phyloP scores from a whole-genome alignment of 345 rosid genomes.

The Gossypium sturtianum region DNA sequence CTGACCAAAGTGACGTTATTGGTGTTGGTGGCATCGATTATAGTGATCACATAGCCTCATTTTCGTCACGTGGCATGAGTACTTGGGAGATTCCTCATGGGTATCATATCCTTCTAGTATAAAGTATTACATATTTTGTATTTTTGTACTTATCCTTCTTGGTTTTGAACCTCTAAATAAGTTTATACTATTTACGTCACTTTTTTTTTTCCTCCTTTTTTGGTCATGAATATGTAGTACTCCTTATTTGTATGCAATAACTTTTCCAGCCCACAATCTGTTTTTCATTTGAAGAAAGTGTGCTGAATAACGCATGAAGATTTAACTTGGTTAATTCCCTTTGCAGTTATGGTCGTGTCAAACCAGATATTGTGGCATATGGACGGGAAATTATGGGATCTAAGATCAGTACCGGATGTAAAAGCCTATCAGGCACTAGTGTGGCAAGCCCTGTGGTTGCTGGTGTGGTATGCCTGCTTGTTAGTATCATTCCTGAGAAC shows the following conservation, averaged over 20 bases:
- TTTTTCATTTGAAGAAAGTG: not conserved
- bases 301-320: not conserved
- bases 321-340: conserved; percentile 6
- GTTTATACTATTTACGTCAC: not conserved
- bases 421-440: conserved; percentile 97
- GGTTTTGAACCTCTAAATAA: not conserved
- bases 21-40: conserved; percentile 99
- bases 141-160: not conserved
- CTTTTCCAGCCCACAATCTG: not conserved
- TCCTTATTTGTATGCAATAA: not conserved
- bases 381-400: conserved; percentile 98
- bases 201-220: not conserved
- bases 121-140: not conserved
- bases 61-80: conserved; percentile 99
- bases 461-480: conserved; percentile 93
- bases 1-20: conserved; percentile 97
- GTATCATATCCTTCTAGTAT: conserved; percentile 34
- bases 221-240: not conserved
- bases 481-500: conserved; percentile 74
- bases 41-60: conserved; percentile 92
- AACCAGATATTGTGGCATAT: conserved; percentile 97
- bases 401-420: conserved; percentile 95
- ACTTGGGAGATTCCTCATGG: conserved; percentile 99
- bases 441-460: conserved; percentile 99
- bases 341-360: conserved; percentile 88